A percentile compares a stretch with the other conserved stretches of the same genome.
Conservation (phyloP, 2,329 filamentous ascomycete species). For the Sarocladium kiliense region DNA sequence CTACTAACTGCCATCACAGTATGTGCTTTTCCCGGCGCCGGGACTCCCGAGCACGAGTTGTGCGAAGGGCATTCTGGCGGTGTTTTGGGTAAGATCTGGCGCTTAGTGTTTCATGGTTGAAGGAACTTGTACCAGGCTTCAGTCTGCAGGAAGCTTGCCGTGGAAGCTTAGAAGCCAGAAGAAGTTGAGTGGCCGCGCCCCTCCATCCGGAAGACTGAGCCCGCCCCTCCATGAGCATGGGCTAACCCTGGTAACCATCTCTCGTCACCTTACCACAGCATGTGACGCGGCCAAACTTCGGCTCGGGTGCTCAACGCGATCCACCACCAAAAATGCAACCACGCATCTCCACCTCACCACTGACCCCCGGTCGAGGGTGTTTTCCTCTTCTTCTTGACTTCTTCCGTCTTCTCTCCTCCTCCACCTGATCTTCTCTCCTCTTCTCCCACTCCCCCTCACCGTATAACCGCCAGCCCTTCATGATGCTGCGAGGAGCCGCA, state of each 20-base stretch:
- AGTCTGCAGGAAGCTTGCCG: background rate
- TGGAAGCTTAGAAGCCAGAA: slow-evolving; percentile 4
- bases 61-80: slow-evolving; percentile 50
- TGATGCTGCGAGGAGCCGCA: slow-evolving; percentile 28
- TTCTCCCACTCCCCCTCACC: slow-evolving; percentile 16
- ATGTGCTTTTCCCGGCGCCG: slow-evolving; percentile 93
- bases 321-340: slow-evolving; percentile 8
- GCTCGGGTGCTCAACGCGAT: slow-evolving; percentile 3
- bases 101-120: background rate
- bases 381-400: slow-evolving; percentile 16
- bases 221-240: background rate
- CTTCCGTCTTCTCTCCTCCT: slow-evolving; percentile 11
- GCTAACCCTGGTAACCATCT: background rate
- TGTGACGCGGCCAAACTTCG: slow-evolving; percentile 8
- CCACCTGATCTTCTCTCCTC: slow-evolving; percentile 12
- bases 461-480: slow-evolving; percentile 19
- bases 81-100: background rate
- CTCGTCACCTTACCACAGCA: too few relatives aligned
- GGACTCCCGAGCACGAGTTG: slow-evolving; percentile 92
- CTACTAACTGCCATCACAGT: slow-evolving; percentile 82
- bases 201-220: background rate
- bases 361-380: slow-evolving; percentile 1
- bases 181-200: slow-evolving; percentile 1
- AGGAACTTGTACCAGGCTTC: background rate
- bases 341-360: slow-evolving; percentile 3